Percentiles rank a stretch among this genome's conserved stretches.
These are phyloP conservation scores for Turnera subulata DNA, from an alignment of 345 rosid genomes.

Conservation along the genomic window DNA sequence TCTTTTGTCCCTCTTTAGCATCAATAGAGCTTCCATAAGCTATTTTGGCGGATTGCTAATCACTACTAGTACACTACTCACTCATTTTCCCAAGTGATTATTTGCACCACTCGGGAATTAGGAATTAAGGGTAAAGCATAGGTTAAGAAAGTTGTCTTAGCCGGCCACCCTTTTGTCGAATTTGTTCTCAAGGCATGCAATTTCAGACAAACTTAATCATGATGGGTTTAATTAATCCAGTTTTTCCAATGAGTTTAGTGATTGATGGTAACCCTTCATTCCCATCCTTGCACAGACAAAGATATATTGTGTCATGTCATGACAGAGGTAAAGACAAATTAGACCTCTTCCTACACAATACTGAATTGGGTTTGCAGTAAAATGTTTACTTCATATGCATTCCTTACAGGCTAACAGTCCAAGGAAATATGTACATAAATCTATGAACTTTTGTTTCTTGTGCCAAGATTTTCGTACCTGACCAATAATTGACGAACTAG, in stretches of 20 bases:
- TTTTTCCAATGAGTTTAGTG: constrained; percentile 20
- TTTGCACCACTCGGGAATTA: background rate
- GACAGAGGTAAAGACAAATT: constrained; percentile 49
- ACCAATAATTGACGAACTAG: too few relatives aligned
- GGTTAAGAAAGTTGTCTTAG: constrained; percentile 53
- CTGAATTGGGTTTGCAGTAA: constrained; percentile 13
- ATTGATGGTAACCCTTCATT: constrained; percentile 37
- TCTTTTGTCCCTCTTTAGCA: too few relatives aligned
- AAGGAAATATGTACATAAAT: background rate
- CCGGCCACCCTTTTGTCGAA: constrained; percentile 68
- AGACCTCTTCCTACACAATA: constrained; percentile 27
- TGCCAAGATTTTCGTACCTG: background rate
- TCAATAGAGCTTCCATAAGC: constrained; percentile 17
- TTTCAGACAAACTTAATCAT: constrained; percentile 28
- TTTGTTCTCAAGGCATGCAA: constrained; percentile 20
- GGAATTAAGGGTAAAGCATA: constrained; percentile 23
- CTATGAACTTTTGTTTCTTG: background rate
- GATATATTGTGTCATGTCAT: constrained; percentile 26
- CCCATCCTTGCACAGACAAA: constrained; percentile 22
- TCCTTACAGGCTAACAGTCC: background rate
- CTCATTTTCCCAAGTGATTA: constrained; percentile 7
- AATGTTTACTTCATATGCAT: constrained; percentile 7
- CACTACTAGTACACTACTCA: background rate
- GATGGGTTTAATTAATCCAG: constrained; percentile 1
- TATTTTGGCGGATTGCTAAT: constrained; percentile 30